A percentile compares a stretch with the other conserved stretches of the same genome.
phyloP scores from a whole-genome alignment of 1,139 yeast species.

The Casaregolazyma suthepensis region DNA sequence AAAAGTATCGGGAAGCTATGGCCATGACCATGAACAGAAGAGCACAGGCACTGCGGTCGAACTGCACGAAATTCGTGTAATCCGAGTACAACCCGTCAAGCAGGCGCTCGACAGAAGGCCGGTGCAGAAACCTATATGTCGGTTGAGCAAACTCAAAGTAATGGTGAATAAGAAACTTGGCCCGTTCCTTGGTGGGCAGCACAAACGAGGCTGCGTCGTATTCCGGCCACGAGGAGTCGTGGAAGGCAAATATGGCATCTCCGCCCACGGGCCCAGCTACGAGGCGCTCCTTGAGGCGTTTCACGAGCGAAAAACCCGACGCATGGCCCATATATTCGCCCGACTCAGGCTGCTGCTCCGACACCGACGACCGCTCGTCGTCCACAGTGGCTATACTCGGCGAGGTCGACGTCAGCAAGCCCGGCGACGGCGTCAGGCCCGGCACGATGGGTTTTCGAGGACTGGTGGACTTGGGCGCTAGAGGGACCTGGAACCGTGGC shows the following conservation, averaged over 20 bases:
- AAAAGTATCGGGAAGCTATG: not conserved
- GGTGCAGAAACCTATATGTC: not conserved
- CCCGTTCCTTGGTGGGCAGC: not conserved
- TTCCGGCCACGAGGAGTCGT: not conserved
- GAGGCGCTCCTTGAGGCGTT: not conserved
- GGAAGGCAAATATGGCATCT: not conserved
- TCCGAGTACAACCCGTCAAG: not conserved
- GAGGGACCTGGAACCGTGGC: not conserved
- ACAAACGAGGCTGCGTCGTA: not conserved
- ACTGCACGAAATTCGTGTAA: not conserved
- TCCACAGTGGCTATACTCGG: not conserved
- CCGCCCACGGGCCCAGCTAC: not conserved
- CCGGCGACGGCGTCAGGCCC: not conserved
- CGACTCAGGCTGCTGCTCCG: not conserved
- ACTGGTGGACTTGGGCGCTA: not conserved
- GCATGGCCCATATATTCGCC: not conserved
- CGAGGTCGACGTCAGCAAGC: not conserved
- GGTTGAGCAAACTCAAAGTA: not conserved
- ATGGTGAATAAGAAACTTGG: not conserved
- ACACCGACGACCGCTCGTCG: not conserved
- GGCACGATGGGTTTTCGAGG: not conserved
- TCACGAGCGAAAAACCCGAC: not conserved
- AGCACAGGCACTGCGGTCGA: not conserved
- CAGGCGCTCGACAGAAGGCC: not conserved
- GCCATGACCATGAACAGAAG: not conserved